Conservation (phyloP, 495 filamentous ascomycete genomes). For the Sabuloglossum arenarium region DNA sequence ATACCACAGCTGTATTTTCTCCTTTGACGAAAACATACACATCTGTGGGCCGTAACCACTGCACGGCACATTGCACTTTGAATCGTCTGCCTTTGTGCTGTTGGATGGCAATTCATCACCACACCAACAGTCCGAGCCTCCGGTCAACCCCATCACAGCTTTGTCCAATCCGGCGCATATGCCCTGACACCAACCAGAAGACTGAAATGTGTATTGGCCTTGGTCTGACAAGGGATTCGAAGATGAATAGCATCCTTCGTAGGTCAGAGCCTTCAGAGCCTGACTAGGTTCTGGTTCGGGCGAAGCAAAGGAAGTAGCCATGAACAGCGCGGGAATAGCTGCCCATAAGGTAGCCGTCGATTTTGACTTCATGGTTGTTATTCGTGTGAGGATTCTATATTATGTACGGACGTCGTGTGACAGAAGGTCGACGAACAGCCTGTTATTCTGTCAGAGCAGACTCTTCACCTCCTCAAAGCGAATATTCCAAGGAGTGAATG, state of each 20-base stretch:
- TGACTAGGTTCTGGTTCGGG: neutral
- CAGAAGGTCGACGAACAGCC: neutral
- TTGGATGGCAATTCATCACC: constrained; percentile 34
- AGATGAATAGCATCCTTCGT: constrained; percentile 23
- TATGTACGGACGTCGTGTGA: neutral
- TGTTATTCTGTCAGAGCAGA: neutral
- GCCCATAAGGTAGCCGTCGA: neutral
- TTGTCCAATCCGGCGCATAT: constrained; percentile 15
- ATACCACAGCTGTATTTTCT: neutral
- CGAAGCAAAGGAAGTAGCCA: neutral
- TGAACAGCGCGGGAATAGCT: neutral
- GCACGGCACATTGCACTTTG: constrained; percentile 33
- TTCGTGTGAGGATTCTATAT: neutral
- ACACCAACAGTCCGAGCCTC: constrained; percentile 35
- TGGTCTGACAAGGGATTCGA: constrained; percentile 16
- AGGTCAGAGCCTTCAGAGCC: constrained; percentile 8
- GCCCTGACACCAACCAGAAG: constrained; percentile 19
- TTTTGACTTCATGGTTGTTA: neutral
- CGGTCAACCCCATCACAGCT: constrained; percentile 21
- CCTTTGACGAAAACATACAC: constrained; percentile 33
- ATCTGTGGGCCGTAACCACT: constrained; percentile 27
- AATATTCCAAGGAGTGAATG: neutral
- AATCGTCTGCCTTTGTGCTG: constrained; percentile 22
- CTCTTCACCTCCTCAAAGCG: neutral
- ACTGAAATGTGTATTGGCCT: constrained; percentile 17